phyloP scores from a whole-genome alignment of 192 early-diverging fungal genomes.

The Chytriomyces sp. region DNA sequence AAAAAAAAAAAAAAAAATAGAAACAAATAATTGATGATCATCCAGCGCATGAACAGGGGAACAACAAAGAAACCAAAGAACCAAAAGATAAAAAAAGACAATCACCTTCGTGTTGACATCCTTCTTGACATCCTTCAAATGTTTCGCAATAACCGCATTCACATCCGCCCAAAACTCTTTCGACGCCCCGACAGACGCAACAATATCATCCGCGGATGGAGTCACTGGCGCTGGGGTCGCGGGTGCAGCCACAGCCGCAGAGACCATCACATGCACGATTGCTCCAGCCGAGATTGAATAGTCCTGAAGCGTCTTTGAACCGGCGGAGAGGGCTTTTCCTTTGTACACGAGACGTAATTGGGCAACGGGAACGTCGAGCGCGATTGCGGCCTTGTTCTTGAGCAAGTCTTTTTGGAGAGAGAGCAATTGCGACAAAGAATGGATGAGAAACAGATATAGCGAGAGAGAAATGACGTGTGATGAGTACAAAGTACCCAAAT shows the following conservation, averaged over 20 bases:
- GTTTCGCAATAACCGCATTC: not conserved
- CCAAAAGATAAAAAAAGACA: not conserved
- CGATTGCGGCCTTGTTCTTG: not conserved
- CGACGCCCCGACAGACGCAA: not conserved
- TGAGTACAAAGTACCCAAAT: not conserved
- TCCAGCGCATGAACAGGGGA: too few species aligned
- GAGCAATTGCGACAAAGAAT: too few species aligned
- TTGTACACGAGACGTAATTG: conserved; percentile 25
- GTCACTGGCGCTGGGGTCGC: not conserved
- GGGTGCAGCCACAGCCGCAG: not conserved
- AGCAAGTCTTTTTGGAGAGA: not conserved
- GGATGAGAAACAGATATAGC: too few species aligned
- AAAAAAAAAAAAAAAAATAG: not conserved
- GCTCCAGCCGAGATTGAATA: conserved; percentile 1
- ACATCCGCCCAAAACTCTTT: not conserved
- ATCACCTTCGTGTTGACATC: not conserved
- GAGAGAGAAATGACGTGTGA: too few species aligned
- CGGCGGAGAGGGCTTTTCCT: conserved; percentile 10
- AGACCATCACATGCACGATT: conserved; percentile 22
- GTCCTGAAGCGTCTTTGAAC: conserved; percentile 17
- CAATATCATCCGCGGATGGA: not conserved
- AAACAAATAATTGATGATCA: too few species aligned
- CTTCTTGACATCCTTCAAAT: not conserved
- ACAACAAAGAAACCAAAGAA: too few species aligned
- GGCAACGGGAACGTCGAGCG: not conserved